phyloP scores from a whole-genome alignment of 192 early-diverging fungal genomes.

The Linnemannia elongata region DNA sequence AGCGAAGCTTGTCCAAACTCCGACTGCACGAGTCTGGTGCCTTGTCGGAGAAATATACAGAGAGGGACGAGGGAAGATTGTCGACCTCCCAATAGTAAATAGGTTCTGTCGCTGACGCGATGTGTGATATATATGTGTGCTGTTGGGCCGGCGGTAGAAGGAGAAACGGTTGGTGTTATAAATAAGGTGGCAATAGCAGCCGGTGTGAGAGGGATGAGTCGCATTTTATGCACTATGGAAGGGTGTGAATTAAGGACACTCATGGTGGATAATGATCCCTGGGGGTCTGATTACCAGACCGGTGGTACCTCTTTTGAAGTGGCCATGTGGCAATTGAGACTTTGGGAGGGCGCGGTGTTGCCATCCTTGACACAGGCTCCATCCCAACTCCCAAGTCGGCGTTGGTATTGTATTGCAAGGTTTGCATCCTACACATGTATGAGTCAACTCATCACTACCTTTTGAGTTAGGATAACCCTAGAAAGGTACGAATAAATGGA shows the following conservation, averaged over 20 bases:
- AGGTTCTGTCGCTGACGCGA: neutral
- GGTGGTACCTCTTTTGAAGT: neutral
- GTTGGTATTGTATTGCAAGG: neutral
- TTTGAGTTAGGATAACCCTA: neutral
- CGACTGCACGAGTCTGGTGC: constrained; percentile 8
- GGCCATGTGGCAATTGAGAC: neutral
- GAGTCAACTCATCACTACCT: neutral
- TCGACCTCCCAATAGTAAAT: constrained; percentile 23
- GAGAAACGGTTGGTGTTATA: neutral
- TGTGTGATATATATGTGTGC: neutral
- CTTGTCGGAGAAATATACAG: constrained; percentile 28
- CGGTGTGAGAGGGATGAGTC: neutral
- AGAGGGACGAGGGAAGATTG: constrained; percentile 9
- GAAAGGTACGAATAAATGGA: neutral
- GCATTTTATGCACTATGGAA: neutral
- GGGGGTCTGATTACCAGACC: neutral
- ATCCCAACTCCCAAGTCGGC: neutral
- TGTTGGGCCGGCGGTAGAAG: neutral
- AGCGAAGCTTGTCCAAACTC: constrained; percentile 26
- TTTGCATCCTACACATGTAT: neutral
- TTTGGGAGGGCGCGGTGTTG: neutral
- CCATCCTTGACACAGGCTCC: neutral
- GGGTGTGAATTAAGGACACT: neutral
- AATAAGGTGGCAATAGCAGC: neutral
- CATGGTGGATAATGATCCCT: neutral